Evolutionary conservation across 768 basidiomycete species (phyloP), one percentile per base, ranked within the genome.

Genomic region (Naganishia randhawae): DNA sequence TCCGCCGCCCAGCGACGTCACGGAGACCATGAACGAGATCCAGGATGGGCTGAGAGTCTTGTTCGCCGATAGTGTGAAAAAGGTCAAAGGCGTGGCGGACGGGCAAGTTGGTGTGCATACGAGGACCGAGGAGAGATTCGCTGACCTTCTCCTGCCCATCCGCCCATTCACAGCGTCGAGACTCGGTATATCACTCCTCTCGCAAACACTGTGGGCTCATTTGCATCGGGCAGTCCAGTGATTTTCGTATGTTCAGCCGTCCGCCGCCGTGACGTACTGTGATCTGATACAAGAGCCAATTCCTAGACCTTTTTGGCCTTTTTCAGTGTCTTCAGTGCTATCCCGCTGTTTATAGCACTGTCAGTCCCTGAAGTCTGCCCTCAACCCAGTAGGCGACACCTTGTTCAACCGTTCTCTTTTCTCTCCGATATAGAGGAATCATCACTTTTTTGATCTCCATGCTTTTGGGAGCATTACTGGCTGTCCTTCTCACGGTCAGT

Each of bases 11-110:
- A 85, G 90, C 9, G 82, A 93, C 37, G 90, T 91, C 77, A 87
- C 82, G 64, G 90, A 92, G 76, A 92, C 90, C 10, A 88, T 87
- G 80, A 86, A 80, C 57, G 91, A 92, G 79, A 88, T 94, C 65
- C 88, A 87, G 78, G 80, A 85, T 5, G 89, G 88, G 13, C 82
- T 92, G 70, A 88, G 87, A 72, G 87, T 87, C 67, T 89, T 91
- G 74, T 85, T 94, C 68, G 86, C 88, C 39, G 84, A 85, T 71
- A 88, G 88, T 9, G 76, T 93, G 61, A 84, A 86, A 2, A 88
- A 89, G 52, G 84, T 85, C 51, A 86, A 61, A 25, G 57, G 57
- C 8, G 27, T 39, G 14, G 57, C 57, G 6, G 57, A 61, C 16
- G 41, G 9, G 57, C 41, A 41, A 42, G 57, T 61, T 25, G 57